phyloP scores from a whole-genome alignment of 106 monocot species.

The Narthecium ossifragum region DNA sequence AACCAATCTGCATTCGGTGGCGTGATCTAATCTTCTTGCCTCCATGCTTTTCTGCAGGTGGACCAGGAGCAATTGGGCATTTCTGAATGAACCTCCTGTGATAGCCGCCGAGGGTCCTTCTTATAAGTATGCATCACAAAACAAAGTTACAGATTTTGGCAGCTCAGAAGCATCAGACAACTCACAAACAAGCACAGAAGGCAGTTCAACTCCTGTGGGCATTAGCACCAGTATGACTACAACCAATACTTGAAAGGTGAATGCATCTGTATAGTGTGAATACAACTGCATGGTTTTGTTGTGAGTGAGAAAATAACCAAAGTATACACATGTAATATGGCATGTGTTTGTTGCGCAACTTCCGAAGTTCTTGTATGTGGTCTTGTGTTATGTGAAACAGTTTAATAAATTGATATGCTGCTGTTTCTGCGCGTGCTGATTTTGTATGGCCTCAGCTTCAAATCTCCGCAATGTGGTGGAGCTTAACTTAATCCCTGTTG shows the following conservation, averaged over 20 bases:
- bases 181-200: background rate
- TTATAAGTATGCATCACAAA: conserved; percentile 36
- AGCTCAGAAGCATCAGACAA: conserved; percentile 3
- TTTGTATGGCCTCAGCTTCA: background rate
- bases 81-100: conserved; percentile 40
- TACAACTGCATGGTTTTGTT: too few relatives aligned
- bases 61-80: conserved; percentile 39
- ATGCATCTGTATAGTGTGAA: too few relatives aligned
- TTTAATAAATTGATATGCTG: too few relatives aligned
- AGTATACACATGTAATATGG: background rate
- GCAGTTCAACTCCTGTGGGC: too few relatives aligned
- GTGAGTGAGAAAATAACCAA: too few relatives aligned
- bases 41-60: conserved; percentile 13
- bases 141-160: conserved; percentile 1
- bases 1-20: too few relatives aligned
- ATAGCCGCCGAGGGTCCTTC: conserved; percentile 32
- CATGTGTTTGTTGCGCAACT: background rate
- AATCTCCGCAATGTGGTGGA: background rate
- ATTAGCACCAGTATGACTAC: too few relatives aligned
- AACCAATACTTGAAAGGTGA: too few relatives aligned
- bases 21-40: too few relatives aligned
- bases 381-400: background rate
- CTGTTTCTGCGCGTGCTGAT: background rate
- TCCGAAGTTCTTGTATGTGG: background rate
- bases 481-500: background rate